Evolutionary conservation across 148 eudicot genomes (phyloP), one percentile per base, ranked within the genome.

Genomic region (Spergularia marina): DNA sequence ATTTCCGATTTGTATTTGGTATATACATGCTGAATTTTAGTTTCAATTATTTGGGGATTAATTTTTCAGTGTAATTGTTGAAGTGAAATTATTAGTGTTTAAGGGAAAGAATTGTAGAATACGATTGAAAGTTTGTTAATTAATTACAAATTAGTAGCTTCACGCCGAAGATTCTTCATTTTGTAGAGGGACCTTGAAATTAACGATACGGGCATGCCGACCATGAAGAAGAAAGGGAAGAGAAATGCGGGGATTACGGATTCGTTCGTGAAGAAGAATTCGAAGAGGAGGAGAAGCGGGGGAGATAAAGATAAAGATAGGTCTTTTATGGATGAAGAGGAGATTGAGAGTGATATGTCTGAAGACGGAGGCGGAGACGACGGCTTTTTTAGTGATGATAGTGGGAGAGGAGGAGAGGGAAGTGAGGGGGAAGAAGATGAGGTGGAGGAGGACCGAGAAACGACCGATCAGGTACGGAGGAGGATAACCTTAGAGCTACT

Each of bases 371-470:
- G 53, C 2, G 75, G 52, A 0, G 67, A 44, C 7, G 84, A 62
- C 20, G 73, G 63, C 1, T 67, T 73, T 20, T 73, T 57, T 51
- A 67, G 71, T 47, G 79, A 65, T 10, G 84, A 57, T 69, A 61
- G 36, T 0, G 80, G 20, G 2, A 25, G 76, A 52, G 10, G 76
- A 52, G 10, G 59, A 52, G 52, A 17, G 52, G 18, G 12, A 10
- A 23, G 15, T 23, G 21, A 18, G 8, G 15, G 36, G 14, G 51
- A 15, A 20, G 59, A 62, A 3, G 74, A 21, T 21, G 74, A 74
- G 0, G 73, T 73, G 58, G 85, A 82, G 13, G 81, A 80, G n/a
- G 73, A 77, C 69, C 67, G 55, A 12, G 88, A 85, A 71, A 83
- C 85, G 7, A 76, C 68, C 3, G 84, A 85, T 30, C 85, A 85